These are phyloP conservation scores for Chaetomium globosum DNA, from an alignment of 2,329 filamentous ascomycete genomes.

Conservation along the genomic window DNA sequence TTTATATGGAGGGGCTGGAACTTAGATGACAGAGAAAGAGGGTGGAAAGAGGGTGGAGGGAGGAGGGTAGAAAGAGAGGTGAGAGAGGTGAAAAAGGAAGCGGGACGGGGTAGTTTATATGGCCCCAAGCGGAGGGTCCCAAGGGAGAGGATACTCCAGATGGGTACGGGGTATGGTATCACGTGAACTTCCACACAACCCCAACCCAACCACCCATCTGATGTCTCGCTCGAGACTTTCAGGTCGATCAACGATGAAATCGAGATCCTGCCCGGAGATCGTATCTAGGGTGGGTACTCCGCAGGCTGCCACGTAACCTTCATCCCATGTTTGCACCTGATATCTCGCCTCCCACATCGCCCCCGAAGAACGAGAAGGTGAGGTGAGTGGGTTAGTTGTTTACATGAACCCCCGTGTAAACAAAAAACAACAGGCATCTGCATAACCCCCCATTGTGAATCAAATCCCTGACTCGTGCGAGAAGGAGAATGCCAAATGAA, in stretches of 20 bases:
- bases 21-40: background rate
- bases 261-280: too few relatives aligned
- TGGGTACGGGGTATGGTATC: background rate
- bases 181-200: background rate
- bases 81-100: background rate
- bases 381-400: background rate
- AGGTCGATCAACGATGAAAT: background rate
- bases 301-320: too few relatives aligned
- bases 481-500: background rate
- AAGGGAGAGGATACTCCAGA: background rate
- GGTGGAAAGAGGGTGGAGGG: background rate
- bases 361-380: too few relatives aligned
- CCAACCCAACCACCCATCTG: background rate
- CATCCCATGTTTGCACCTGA: too few relatives aligned
- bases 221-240: background rate
- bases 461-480: background rate
- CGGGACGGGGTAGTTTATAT: background rate
- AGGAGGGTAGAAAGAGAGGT: constrained; percentile 2
- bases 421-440: too few relatives aligned
- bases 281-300: background rate
- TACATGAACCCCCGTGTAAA: background rate
- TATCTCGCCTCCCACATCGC: too few relatives aligned
- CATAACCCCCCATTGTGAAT: background rate
- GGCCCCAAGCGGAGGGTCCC: background rate
- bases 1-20: too few relatives aligned